Evolutionary conservation across 345 rosid species (phyloP).

Genomic region (Theobroma cacao): DNA sequence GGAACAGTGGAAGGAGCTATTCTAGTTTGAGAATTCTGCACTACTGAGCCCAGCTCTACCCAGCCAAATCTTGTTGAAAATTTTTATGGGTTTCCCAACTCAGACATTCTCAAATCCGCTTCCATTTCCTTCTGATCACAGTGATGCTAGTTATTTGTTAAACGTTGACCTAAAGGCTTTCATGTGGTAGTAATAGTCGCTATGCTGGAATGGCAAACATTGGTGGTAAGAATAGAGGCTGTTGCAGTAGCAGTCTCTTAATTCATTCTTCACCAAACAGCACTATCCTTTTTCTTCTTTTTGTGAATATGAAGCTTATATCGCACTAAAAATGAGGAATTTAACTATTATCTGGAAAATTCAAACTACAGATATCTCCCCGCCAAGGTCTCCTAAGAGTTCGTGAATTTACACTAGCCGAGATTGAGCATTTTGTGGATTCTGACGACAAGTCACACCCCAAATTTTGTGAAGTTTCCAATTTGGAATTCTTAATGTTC

Average conservation of each 20-base stretch:
- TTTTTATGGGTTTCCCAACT: not conserved
- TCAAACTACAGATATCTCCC: conserved; percentile 69
- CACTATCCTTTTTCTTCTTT: not conserved
- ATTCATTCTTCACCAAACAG: not conserved
- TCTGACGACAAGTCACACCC: conserved; percentile 91
- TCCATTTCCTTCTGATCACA: not conserved
- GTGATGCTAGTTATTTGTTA: not conserved
- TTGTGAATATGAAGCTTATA: not conserved
- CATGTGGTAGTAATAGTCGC: not conserved
- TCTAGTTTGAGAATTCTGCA: not conserved
- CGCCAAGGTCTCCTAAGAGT: conserved; percentile 96
- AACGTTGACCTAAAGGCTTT: not conserved
- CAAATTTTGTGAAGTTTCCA: conserved; percentile 60
- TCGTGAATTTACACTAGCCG: conserved; percentile 93
- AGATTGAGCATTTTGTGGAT: conserved; percentile 96
- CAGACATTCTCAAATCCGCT: not conserved
- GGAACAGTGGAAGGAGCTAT: not conserved
- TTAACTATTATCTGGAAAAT: not conserved
- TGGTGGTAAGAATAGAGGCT: not conserved
- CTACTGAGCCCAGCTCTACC: not conserved
- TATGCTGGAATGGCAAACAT: not conserved
- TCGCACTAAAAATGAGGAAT: not conserved
- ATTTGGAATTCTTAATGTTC: conserved; percentile 82
- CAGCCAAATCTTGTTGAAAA: not conserved
- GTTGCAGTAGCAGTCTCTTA: not conserved